These are phyloP conservation scores for Monilinia aucupariae DNA, from an alignment of 2,329 filamentous ascomycete species.

Conservation along the genomic window DNA sequence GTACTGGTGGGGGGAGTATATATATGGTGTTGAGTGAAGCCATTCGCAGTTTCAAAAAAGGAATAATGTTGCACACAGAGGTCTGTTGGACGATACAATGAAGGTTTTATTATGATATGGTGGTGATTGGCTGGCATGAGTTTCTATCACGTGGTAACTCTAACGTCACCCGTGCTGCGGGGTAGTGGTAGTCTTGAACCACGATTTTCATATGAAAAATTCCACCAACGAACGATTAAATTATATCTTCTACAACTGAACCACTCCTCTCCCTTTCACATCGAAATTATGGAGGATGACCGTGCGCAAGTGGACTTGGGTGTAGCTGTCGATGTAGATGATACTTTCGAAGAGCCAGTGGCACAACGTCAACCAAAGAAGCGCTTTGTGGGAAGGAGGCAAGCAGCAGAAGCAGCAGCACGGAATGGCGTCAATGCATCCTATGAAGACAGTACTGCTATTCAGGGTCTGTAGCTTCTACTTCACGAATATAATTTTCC, in stretches of 20 bases:
- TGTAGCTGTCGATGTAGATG: slow-evolving; percentile 60
- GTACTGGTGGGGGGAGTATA: too few species aligned
- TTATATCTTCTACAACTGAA: background rate
- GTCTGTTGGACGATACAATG: too few species aligned
- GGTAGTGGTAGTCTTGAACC: background rate
- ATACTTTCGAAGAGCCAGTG: slow-evolving; percentile 44
- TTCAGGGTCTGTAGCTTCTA: slow-evolving; percentile 53
- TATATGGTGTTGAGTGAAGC: too few species aligned
- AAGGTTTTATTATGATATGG: background rate
- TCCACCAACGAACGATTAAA: background rate
- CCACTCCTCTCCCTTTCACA: background rate
- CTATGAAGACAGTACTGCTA: slow-evolving; percentile 56
- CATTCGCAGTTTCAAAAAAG: background rate
- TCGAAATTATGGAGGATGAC: slow-evolving; percentile 65
- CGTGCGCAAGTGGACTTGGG: slow-evolving; percentile 65
- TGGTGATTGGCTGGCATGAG: background rate
- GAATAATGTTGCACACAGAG: too few species aligned
- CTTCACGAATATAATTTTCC: background rate
- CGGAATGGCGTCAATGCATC: slow-evolving; percentile 34
- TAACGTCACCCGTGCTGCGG: background rate
- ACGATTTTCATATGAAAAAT: background rate
- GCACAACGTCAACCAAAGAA: slow-evolving; percentile 72
- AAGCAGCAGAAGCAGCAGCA: slow-evolving; percentile 56
- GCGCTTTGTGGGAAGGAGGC: slow-evolving; percentile 80
- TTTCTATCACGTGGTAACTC: background rate